phyloP scores from a whole-genome alignment of 768 basidiomycete genomes.

The Lactarius sanguifluus region DNA sequence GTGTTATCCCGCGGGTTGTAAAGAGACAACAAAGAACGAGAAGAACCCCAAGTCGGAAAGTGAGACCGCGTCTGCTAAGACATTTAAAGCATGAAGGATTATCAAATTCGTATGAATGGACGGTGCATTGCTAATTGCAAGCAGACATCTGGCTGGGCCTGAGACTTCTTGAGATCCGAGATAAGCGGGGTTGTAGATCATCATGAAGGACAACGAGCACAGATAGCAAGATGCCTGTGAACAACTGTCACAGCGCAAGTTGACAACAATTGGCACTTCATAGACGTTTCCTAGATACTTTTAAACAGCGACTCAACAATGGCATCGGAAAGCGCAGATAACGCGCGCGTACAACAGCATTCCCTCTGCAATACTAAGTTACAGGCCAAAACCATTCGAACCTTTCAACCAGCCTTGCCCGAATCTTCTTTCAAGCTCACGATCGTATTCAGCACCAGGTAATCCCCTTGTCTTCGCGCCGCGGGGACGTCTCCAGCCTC shows the following conservation, averaged over 20 bases:
- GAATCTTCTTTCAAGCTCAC: constrained; percentile 95
- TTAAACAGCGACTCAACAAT: not conserved
- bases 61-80: not conserved
- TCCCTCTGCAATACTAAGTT: too few relatives aligned
- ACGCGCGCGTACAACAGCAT: not conserved
- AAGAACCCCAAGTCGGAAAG: not conserved
- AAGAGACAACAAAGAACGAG: not conserved
- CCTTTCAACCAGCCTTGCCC: constrained; percentile 53
- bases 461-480: constrained; percentile 65
- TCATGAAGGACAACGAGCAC: not conserved
- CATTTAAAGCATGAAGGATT: not conserved
- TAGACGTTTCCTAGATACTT: not conserved
- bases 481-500: constrained; percentile 46
- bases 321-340: not conserved
- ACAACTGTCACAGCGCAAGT: not conserved
- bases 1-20: not conserved
- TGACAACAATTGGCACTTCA: not conserved
- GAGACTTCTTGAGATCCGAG: not conserved
- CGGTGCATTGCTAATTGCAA: not conserved
- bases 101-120: constrained; percentile 1
- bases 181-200: not conserved
- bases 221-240: not conserved
- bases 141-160: not conserved
- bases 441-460: constrained; percentile 84
- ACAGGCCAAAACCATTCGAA: not conserved